Base-by-base conservation (phyloP, 1,284 basidiomycete species). In the Xerocomus cyaneibrunnescens region DNA sequence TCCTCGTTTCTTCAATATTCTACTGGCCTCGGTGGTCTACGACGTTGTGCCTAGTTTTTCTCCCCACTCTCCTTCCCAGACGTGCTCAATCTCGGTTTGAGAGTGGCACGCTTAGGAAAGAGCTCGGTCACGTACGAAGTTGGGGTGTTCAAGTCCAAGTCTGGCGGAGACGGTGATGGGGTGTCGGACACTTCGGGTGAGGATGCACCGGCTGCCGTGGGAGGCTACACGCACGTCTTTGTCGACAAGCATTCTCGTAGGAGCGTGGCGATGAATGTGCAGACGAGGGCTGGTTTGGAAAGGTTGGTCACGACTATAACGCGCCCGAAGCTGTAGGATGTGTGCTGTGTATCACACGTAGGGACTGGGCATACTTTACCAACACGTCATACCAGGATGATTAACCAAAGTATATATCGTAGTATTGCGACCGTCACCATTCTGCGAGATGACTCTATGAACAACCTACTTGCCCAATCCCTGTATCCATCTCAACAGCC, bases 211-310 rank as follows among this genome's bases (percentile, higher is more conserved):
- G 77, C 78, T 7, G 87, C 83, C 5, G 85, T 90, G 4, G 88
- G 87, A 3, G 87, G 86, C 3, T 89, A 89, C 52, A 89, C 86
- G 0, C 88, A 90, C 65, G 88, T 90, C n/a, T 90, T 89, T 60
- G 88, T 90, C 3, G 79, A 82, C 22, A 77, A 75, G 37, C 56
- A 61, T 50, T 76, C 74, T 35, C 70, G 87, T 38, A 83, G 78
- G 68, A 83, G 82, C 50, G 67, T 68, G 0, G 53, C 68, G 1
- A 83, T 89, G 59, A 54, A 45, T 37, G 16, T 35, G 2, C 47
- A 9, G 40, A 49, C 46, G 21, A 53, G 51, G 27, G 41, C 22
- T 5, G 64, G 61, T 12, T 41, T 68, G 7, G 45, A 51, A 45
- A 59, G 51, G 27, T 40, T 65, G 25, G 25, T 32, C 3, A 41